Evolutionary conservation across 2,329 filamentous ascomycete genomes (phyloP).

Genomic region (Epichloe uncinata): DNA sequence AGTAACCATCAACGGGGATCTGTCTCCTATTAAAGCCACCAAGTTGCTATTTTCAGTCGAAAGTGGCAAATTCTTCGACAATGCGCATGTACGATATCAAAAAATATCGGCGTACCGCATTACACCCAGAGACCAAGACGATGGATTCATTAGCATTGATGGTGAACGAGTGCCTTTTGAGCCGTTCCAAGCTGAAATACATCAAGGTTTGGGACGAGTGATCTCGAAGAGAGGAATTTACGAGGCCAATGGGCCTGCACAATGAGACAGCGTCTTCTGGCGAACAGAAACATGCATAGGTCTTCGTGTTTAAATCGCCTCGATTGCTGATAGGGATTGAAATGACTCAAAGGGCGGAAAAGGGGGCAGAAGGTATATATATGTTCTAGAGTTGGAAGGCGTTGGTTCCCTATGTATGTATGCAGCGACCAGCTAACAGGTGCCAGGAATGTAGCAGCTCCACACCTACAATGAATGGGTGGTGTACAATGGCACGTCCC

Average conservation of each 20-base stretch:
- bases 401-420: too few species aligned
- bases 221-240: slow-evolving; percentile 64
- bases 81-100: slow-evolving; percentile 61
- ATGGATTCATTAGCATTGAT: slow-evolving; percentile 87
- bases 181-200: slow-evolving; percentile 83
- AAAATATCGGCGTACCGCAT: slow-evolving; percentile 85
- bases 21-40: slow-evolving; percentile 52
- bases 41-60: slow-evolving; percentile 60
- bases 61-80: slow-evolving; percentile 64
- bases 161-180: slow-evolving; percentile 79
- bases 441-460: too few species aligned
- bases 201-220: slow-evolving; percentile 70
- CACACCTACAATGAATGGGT: too few species aligned
- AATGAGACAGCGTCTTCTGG: slow-evolving; percentile 32
- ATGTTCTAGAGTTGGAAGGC: not conserved
- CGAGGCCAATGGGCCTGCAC: slow-evolving; percentile 44
- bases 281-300: too few species aligned
- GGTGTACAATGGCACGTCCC: too few species aligned
- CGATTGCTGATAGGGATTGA: not conserved
- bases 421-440: too few species aligned
- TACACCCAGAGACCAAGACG: slow-evolving; percentile 54
- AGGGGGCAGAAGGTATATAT: not conserved
- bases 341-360: not conserved
- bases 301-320: too few species aligned
- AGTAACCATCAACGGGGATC: slow-evolving; percentile 63